Evolutionary conservation across 768 basidiomycete species (phyloP).

Genomic region (Gloeostereum incarnatum): DNA sequence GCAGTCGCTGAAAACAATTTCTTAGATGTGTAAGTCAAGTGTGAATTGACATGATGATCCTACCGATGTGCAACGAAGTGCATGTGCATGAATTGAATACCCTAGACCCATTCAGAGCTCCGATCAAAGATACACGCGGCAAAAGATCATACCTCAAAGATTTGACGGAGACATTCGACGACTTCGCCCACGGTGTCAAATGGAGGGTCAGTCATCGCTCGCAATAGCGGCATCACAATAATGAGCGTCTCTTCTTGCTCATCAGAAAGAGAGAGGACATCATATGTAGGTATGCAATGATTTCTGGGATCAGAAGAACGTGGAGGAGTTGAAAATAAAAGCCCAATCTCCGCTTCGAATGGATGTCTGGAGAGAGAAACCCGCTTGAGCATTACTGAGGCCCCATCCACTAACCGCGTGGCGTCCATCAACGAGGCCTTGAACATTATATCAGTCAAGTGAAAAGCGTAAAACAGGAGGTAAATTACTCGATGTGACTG

Average conservation of each 20-base stretch:
- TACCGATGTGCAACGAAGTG: constrained; percentile 21
- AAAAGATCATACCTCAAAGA: constrained; percentile 10
- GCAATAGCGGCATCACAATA: constrained; percentile 12
- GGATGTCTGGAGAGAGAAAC: too few species aligned
- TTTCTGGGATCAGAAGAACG: constrained; percentile 3
- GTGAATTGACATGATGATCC: constrained; percentile 1
- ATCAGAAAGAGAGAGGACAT: constrained; percentile 3
- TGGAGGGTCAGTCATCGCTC: constrained; percentile 4
- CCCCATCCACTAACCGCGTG: too few species aligned
- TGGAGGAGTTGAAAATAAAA: constrained; percentile 1
- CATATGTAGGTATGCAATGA: constrained; percentile 8
- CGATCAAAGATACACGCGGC: constrained; percentile 8
- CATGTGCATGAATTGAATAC: constrained; percentile 23
- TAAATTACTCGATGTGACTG: too few species aligned
- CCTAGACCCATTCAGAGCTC: constrained; percentile 10
- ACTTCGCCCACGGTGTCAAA: constrained; percentile 14
- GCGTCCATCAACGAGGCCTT: too few species aligned
- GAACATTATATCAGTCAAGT: too few species aligned
- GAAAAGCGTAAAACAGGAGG: too few species aligned
- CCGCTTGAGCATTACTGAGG: too few species aligned
- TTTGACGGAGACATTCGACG: constrained; percentile 11
- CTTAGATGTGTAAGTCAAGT: neutral
- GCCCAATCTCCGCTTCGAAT: too few species aligned
- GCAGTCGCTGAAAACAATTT: constrained; percentile 15
- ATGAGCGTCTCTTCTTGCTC: constrained; percentile 5